Evolutionary conservation across 805 yeast genomes (phyloP).

Genomic region (Candida argentea): DNA sequence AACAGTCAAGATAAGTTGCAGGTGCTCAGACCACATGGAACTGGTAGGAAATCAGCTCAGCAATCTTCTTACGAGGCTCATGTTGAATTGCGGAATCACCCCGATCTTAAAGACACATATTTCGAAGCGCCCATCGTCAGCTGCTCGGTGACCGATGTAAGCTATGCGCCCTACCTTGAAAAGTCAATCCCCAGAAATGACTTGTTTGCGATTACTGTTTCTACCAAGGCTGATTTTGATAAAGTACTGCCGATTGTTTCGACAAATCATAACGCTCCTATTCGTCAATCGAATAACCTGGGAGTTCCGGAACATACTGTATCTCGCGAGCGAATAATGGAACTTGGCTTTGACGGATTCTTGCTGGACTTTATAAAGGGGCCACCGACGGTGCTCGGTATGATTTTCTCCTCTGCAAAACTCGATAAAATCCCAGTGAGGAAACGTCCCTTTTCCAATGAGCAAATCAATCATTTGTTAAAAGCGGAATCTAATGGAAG

Average conservation of each 20-base stretch:
- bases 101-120: slow-evolving; percentile 31
- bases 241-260: slow-evolving; percentile 29
- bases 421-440: slow-evolving; percentile 56
- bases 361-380: slow-evolving; percentile 64
- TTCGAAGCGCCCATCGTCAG: slow-evolving; percentile 70
- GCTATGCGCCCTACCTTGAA: slow-evolving; percentile 47
- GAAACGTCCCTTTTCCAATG: slow-evolving; percentile 29
- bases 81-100: slow-evolving; percentile 28
- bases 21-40: slow-evolving; percentile 25
- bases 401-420: slow-evolving; percentile 49
- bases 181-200: slow-evolving; percentile 44
- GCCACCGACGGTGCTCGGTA: slow-evolving; percentile 58
- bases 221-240: slow-evolving; percentile 39
- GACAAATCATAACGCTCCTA: slow-evolving; percentile 38
- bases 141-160: slow-evolving; percentile 40
- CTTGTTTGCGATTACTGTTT: slow-evolving; percentile 54
- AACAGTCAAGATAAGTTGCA: slow-evolving; percentile 43
- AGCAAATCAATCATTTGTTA: slow-evolving; percentile 27
- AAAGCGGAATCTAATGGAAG: slow-evolving; percentile 28
- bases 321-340: slow-evolving; percentile 23
- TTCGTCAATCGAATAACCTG: slow-evolving; percentile 34
- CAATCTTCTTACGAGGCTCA: slow-evolving; percentile 33
- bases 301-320: slow-evolving; percentile 12
- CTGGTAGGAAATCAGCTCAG: slow-evolving; percentile 22
- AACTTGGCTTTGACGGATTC: slow-evolving; percentile 72